These are phyloP conservation scores for Drechslerella coelobrocha DNA, from an alignment of 2,329 filamentous ascomycete species.

Conservation along the genomic window DNA sequence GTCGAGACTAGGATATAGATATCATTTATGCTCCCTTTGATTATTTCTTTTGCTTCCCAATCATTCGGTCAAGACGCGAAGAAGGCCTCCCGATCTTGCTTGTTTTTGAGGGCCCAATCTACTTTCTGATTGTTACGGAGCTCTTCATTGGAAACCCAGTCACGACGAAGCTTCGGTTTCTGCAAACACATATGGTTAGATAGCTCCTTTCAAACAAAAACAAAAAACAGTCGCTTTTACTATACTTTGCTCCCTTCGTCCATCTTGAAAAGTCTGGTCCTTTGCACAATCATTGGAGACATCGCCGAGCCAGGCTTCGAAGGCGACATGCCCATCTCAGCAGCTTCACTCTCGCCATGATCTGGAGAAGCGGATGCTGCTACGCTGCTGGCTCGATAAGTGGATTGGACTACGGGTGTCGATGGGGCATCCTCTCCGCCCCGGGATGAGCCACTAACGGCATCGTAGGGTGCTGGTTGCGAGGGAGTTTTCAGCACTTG, in stretches of 20 bases:
- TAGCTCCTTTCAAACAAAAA: neutral
- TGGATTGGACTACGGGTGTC: neutral
- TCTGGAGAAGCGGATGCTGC: neutral
- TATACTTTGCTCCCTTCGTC: neutral
- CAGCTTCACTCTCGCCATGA: neutral
- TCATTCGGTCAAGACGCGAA: too few species aligned
- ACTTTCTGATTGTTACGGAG: too few species aligned
- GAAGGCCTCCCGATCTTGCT: too few species aligned
- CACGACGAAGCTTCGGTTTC: too few species aligned
- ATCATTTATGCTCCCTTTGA: too few species aligned
- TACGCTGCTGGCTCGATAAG: neutral
- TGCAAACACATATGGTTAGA: neutral
- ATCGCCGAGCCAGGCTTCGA: neutral
- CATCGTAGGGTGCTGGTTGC: neutral
- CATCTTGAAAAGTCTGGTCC: neutral
- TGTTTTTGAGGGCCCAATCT: too few species aligned
- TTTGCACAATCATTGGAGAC: neutral
- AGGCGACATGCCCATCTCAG: neutral
- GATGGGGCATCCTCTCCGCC: neutral
- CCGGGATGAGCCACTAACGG: neutral
- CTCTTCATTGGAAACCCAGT: too few species aligned
- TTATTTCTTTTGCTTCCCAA: too few species aligned
- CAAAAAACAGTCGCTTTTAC: neutral
- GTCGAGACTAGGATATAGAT: too few species aligned
- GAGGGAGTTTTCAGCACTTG: neutral